A percentile compares a stretch with the other conserved stretches of the same genome.
Conservation (phyloP, 2,329 filamentous ascomycete genomes). For the Fusarium newnesense region DNA sequence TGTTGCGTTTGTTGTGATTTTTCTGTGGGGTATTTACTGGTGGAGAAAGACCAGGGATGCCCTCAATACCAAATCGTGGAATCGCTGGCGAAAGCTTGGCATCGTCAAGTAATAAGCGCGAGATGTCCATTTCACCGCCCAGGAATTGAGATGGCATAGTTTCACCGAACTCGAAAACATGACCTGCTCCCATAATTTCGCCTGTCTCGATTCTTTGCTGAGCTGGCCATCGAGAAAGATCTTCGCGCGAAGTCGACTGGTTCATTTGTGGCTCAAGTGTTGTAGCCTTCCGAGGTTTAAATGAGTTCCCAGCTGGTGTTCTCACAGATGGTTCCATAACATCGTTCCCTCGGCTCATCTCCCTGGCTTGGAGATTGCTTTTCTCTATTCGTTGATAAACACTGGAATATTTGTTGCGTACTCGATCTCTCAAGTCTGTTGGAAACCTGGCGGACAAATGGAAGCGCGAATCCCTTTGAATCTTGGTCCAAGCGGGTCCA, state of each 20-base stretch:
- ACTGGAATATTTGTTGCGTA: slow-evolving; percentile 71
- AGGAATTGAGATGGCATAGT: slow-evolving; percentile 52
- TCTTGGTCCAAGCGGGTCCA: slow-evolving; percentile 73
- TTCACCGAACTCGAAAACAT: slow-evolving; percentile 58
- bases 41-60: slow-evolving; percentile 39
- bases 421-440: slow-evolving; percentile 70
- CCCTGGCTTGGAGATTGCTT: slow-evolving; percentile 59
- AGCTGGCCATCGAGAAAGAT: slow-evolving; percentile 57
- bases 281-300: slow-evolving; percentile 53
- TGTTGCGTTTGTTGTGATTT: slow-evolving; percentile 18
- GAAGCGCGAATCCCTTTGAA: slow-evolving; percentile 68
- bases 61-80: slow-evolving; percentile 44
- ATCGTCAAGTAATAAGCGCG: slow-evolving; percentile 68
- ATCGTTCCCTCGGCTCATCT: slow-evolving; percentile 53
- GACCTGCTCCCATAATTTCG: slow-evolving; percentile 40
- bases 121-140: slow-evolving; percentile 70
- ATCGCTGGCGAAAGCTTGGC: slow-evolving; percentile 46
- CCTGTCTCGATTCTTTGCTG: slow-evolving; percentile 48
- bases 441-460: slow-evolving; percentile 68
- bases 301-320: slow-evolving; percentile 59
- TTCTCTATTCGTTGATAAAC: slow-evolving; percentile 68
- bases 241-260: slow-evolving; percentile 57
- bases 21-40: slow-evolving; percentile 29
- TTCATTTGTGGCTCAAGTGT: slow-evolving; percentile 54
- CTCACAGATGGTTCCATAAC: slow-evolving; percentile 63